Evolutionary conservation across 257 asterid genomes (phyloP), one percentile per base, ranked within the genome.

Genomic region (Nicotiana tomentosiformis): DNA sequence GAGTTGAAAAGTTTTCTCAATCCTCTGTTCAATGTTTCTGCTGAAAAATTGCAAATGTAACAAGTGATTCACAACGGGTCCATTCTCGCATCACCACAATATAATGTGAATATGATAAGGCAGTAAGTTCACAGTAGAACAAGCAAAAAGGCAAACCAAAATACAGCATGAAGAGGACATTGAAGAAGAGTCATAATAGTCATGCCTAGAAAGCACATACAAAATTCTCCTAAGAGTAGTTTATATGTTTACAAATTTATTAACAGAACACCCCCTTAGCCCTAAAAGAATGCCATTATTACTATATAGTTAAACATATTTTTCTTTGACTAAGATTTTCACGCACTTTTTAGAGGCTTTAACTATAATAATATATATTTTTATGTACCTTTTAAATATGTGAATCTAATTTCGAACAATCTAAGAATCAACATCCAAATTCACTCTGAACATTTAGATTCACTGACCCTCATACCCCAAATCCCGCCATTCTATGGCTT

Each of bases 1-100:
- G 60, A 94, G 97, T 77, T 91, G 97, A 88, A 96, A 96, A 77
- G 96, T 91, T 87, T 90, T 94, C 84, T 92, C 97, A 84, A 93
- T 84, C 85, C 92, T 90, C 91, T 85, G 95, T 57, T 89, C 91
- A 87, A 96, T 96, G 86, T 86, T 92, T 61, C 93, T 86, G 83
- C 98, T 92, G 93, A 80, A 86, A 85, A 29, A 66, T 65, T 55
- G 74, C 66, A 66, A 57, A 65, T 65, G 66, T 81, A 66, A 66
- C 20, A 58, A 29, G 37, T 26, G 20, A 66, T 30, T 18, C 46
- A 65, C 62, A 66, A 49, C 20, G 17, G 17, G 33, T 12, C 12
- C 14, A 2, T 39, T 20, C 10, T 43, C 16, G 7, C 39, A 7
- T 72, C 10, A 43, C 37, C 33, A 51, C 14, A 72, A 55, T 12